These are phyloP conservation scores for Sarocladium strictum DNA, from an alignment of 2,329 filamentous ascomycete species.

Conservation along the genomic window DNA sequence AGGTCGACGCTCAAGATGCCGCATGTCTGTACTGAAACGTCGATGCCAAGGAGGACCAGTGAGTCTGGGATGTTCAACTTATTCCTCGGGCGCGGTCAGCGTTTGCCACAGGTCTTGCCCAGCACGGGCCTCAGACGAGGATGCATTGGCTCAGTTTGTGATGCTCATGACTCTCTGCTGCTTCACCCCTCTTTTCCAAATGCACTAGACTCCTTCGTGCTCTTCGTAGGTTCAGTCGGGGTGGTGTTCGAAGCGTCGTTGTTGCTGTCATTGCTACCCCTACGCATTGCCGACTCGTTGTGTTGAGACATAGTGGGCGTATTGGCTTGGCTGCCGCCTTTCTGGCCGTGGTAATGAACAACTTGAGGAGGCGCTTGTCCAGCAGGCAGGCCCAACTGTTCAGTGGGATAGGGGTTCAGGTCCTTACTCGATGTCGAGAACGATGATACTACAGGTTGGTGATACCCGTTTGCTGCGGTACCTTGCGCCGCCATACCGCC, in stretches of 20 bases:
- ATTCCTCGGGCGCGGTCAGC: too few species aligned
- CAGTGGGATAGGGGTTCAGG: conserved; percentile 61
- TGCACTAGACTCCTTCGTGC: background rate
- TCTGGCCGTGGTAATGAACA: conserved; percentile 61
- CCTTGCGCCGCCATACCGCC: conserved; percentile 21
- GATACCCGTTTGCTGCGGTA: conserved; percentile 51
- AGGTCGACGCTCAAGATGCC: too few species aligned
- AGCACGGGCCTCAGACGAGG: background rate
- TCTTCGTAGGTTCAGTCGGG: conserved; percentile 15
- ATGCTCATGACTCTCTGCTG: background rate
- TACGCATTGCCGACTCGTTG: conserved; percentile 40
- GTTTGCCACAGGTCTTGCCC: too few species aligned
- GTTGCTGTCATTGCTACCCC: conserved; percentile 40
- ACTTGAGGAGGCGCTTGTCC: conserved; percentile 61
- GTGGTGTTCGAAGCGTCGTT: conserved; percentile 17
- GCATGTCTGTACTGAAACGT: too few species aligned
- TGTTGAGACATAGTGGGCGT: conserved; percentile 53
- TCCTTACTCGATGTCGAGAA: conserved; percentile 68
- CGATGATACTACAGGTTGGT: conserved; percentile 61
- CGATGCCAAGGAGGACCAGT: too few species aligned
- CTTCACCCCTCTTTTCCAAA: background rate
- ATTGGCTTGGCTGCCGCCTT: conserved; percentile 56
- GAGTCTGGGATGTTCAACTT: too few species aligned
- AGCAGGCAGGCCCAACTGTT: conserved; percentile 55
- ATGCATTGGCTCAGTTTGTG: background rate